These are phyloP conservation scores for Lagerstroemia speciosa DNA, from an alignment of 345 rosid genomes.

Conservation along the genomic window DNA sequence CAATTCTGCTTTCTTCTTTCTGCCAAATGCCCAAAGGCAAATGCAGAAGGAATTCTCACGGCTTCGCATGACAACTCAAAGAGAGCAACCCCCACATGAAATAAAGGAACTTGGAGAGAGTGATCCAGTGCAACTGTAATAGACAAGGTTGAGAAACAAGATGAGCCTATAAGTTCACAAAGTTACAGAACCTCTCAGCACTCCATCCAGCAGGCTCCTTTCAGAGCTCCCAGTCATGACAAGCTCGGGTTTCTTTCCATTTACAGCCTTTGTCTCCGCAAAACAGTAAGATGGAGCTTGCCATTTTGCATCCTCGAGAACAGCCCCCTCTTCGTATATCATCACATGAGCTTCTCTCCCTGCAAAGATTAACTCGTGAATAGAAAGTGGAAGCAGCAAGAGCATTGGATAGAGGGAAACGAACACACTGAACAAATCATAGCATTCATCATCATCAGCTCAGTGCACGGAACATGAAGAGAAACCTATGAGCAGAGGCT, in stretches of 20 bases:
- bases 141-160: not conserved
- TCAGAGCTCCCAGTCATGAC: not conserved
- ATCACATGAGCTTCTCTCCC: conserved; percentile 59
- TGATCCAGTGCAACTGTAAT: not conserved
- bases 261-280: not conserved
- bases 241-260: not conserved
- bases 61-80: not conserved
- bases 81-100: not conserved
- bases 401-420: not conserved
- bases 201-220: not conserved
- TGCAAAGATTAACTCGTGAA: conserved; percentile 3
- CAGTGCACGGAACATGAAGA: not conserved
- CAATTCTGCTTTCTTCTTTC: not conserved
- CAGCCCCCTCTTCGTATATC: conserved; percentile 56
- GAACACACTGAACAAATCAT: not conserved
- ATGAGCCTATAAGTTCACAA: not conserved
- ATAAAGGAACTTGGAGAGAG: not conserved
- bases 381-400: not conserved
- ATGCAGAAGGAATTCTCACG: not conserved
- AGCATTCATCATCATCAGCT: not conserved
- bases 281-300: conserved; percentile 59
- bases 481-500: not conserved
- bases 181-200: not conserved
- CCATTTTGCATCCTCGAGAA: conserved; percentile 49
- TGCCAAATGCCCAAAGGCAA: not conserved